Evolutionary conservation across 2,329 filamentous ascomycete genomes (phyloP), one percentile per base, ranked within the genome.

Genomic region (Sporothrix pallida): DNA sequence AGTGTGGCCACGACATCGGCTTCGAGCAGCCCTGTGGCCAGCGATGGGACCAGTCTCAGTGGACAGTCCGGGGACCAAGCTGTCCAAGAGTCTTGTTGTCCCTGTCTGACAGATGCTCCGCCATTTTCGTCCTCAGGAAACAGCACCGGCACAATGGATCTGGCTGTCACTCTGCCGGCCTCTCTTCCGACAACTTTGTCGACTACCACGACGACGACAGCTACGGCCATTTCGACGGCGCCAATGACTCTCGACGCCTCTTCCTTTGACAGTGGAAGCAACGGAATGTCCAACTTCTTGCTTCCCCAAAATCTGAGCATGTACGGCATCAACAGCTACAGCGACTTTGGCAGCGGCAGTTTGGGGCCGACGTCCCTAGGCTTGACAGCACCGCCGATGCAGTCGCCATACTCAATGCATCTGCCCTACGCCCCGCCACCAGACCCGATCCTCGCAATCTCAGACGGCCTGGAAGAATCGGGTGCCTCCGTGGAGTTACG

Each of bases 401-500:
- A 48, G 2, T 70, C 67, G 9, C 67, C 67, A 0, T 44, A 42
- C 2, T 17, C 8, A 10, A 23, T 70, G 26, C 67, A 70, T n/a
- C 8, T 70, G 17, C 67, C 67, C 8, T 70, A 70, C n/a, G 67
- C 67, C 13, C 8, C 67, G 23, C 67, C 67, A 9, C 67, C 65
- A 1, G 17, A 56, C 50, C 50, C 67, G 15, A 20, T 70, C 48
- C 9, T 70, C 5, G 67, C 54, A 20, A 42, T 42, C 10, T 42
- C 48, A 3, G 62, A 65, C 17, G 26, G 17, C 5, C 26, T 15
- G 1, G 23, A 9, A 1, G 26, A 7, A 7, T 26, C 31, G n/a
- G 15, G 26, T 3, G 48, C 31, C 17, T 52, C 67, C 1, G 26
- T 26, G 3, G 68, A 73, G 0, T 72, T 75, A 12, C 75, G 74